Percentiles rank a stretch among this genome's conserved stretches.
Conservation (phyloP, 2,329 filamentous ascomycete genomes). For the Fusarium sp. region DNA sequence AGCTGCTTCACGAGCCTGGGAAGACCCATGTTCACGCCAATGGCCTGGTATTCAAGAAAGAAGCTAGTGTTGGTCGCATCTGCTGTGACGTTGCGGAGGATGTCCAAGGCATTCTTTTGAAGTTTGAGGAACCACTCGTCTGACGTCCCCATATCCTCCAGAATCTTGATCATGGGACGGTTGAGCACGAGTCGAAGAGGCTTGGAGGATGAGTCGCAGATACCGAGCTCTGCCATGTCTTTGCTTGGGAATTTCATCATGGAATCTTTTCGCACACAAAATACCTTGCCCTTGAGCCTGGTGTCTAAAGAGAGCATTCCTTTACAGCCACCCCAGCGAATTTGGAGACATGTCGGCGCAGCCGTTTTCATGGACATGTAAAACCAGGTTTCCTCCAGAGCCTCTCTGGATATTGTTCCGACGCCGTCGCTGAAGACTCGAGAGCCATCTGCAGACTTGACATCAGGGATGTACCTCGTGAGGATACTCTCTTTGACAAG, state of each 20-base stretch:
- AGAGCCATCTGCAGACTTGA: conserved; percentile 57
- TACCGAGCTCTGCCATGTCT: conserved; percentile 67
- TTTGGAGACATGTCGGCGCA: conserved; percentile 74
- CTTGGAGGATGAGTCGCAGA: conserved; percentile 73
- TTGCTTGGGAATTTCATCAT: conserved; percentile 81
- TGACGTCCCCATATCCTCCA: conserved; percentile 77
- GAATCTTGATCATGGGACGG: conserved; percentile 82
- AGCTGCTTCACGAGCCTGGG: conserved; percentile 69
- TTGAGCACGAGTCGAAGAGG: conserved; percentile 78
- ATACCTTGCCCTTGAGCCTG: conserved; percentile 62
- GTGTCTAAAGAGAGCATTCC: conserved; percentile 79
- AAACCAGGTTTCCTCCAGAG: conserved; percentile 69
- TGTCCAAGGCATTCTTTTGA: conserved; percentile 69
- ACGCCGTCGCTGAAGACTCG: conserved; percentile 82
- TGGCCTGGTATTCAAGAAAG: conserved; percentile 70
- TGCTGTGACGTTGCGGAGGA: conserved; percentile 67
- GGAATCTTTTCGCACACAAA: conserved; percentile 71
- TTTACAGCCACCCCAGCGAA: conserved; percentile 78
- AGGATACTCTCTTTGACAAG: conserved; percentile 52
- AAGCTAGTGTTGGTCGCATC: conserved; percentile 68
- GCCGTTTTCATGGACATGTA: conserved; percentile 57
- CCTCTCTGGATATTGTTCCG: conserved; percentile 72
- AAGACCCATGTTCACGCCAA: conserved; percentile 69
- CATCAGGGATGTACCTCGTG: conserved; percentile 55
- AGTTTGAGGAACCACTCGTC: conserved; percentile 68